These are phyloP conservation scores for Clonostachys rhizophaga DNA, from an alignment of 2,329 filamentous ascomycete genomes.

Conservation along the genomic window DNA sequence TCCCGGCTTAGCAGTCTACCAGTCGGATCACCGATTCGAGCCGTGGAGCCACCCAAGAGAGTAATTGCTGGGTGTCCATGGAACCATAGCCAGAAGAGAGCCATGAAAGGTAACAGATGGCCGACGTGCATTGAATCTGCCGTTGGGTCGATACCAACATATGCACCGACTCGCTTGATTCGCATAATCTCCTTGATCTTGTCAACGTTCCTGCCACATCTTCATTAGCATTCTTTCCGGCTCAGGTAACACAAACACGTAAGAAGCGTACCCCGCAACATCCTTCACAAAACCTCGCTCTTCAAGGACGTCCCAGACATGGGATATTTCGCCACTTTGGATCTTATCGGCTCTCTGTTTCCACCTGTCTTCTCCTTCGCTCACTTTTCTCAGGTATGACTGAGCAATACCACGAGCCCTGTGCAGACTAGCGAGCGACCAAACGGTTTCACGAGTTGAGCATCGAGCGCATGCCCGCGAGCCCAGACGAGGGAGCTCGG, in stretches of 20 bases:
- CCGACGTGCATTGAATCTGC: constrained; percentile 76
- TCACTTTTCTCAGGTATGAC: constrained; percentile 37
- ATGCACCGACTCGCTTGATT: constrained; percentile 63
- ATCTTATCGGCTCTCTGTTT: constrained; percentile 39
- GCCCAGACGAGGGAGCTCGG: not conserved
- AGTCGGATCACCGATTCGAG: constrained; percentile 74
- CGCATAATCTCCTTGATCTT: constrained; percentile 61
- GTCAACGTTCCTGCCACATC: constrained; percentile 30
- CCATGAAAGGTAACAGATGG: constrained; percentile 77
- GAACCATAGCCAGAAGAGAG: constrained; percentile 78
- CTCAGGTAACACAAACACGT: not conserved
- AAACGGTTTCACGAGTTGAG: constrained; percentile 9
- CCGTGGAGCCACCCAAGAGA: constrained; percentile 70
- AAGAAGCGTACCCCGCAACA: constrained; percentile 58
- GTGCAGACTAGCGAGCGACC: constrained; percentile 11
- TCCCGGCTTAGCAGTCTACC: constrained; percentile 60
- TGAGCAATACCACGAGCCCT: constrained; percentile 26
- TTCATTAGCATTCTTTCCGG: not conserved
- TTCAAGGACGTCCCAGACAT: constrained; percentile 61
- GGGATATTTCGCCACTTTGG: constrained; percentile 37
- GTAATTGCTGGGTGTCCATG: constrained; percentile 66
- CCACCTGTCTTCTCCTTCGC: constrained; percentile 41
- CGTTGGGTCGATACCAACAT: constrained; percentile 80
- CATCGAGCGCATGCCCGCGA: constrained; percentile 9
- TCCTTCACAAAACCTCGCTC: constrained; percentile 72